A percentile compares a stretch with the other conserved stretches of the same genome.
Evolutionary conservation across 768 basidiomycete species (phyloP).

Genomic region (Butyriboletus loyo): DNA sequence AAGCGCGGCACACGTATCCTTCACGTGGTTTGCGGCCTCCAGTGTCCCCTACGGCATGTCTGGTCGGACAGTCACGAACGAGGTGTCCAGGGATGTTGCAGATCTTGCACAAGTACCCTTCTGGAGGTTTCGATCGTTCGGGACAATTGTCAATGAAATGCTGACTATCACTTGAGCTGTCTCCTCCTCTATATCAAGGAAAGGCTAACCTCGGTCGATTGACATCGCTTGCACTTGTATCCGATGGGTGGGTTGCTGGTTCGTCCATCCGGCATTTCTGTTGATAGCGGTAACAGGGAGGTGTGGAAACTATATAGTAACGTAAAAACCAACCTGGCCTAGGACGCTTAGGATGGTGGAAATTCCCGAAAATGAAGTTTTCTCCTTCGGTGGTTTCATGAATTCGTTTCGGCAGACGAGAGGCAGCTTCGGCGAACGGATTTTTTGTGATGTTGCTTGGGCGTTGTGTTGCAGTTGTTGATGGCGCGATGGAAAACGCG

Average conservation of each 20-base stretch:
- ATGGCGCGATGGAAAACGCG: conserved; percentile 82
- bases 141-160: conserved; percentile 79
- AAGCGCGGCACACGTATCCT: conserved; percentile 90
- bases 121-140: conserved; percentile 70
- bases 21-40: conserved; percentile 78
- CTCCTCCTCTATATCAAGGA: neutral
- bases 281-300: neutral
- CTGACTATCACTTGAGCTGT: conserved; percentile 34
- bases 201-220: conserved; percentile 62
- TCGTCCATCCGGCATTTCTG: conserved; percentile 35
- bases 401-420: conserved; percentile 50
- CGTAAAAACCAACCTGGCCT: conserved; percentile 45
- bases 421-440: conserved; percentile 51
- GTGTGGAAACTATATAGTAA: neutral
- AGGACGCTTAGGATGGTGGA: conserved; percentile 53
- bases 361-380: conserved; percentile 70
- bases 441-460: conserved; percentile 70
- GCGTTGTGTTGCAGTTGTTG: conserved; percentile 36
- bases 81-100: conserved; percentile 86
- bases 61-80: conserved; percentile 85
- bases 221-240: conserved; percentile 76
- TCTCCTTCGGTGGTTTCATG: conserved; percentile 46
- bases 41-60: conserved; percentile 74
- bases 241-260: conserved; percentile 61
- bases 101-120: conserved; percentile 84